Evolutionary conservation across 208 protist genomes (phyloP).

Genomic region (Trypanosoma grayi): DNA sequence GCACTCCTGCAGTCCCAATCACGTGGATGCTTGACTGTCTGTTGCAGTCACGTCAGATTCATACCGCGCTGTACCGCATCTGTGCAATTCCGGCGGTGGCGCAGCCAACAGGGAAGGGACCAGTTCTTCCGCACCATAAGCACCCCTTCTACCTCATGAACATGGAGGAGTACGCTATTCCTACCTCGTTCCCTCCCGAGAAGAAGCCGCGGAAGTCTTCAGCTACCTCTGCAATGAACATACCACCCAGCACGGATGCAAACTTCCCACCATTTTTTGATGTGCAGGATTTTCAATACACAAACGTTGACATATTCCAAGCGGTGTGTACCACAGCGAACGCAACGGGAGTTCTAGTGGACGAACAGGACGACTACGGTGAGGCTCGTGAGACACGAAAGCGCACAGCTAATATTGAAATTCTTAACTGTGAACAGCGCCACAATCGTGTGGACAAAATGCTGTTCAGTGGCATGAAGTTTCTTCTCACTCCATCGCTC

Average conservation of each 20-base stretch:
- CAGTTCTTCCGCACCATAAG: constrained; percentile 75
- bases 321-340: constrained; percentile 40
- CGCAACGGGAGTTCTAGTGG: constrained; percentile 1
- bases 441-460: constrained; percentile 65
- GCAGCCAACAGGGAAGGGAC: constrained; percentile 55
- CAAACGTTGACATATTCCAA: constrained; percentile 63
- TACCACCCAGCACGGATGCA: constrained; percentile 17
- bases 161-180: constrained; percentile 71
- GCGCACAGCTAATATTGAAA: constrained; percentile 46
- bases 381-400: constrained; percentile 34
- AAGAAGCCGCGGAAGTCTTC: constrained; percentile 22
- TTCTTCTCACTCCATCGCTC: constrained; percentile 61
- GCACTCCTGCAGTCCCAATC: constrained; percentile 70
- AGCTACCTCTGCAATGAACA: constrained; percentile 19
- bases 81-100: constrained; percentile 71
- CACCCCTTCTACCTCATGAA: constrained; percentile 88
- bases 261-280: constrained; percentile 74
- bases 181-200: constrained; percentile 51
- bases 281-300: constrained; percentile 48
- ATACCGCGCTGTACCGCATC: constrained; percentile 66
- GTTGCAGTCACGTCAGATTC: constrained; percentile 86
- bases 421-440: constrained; percentile 57
- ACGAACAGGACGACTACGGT: constrained; percentile 49
- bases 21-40: constrained; percentile 88
- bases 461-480: constrained; percentile 72